Conservation (phyloP, 2,329 filamentous ascomycete species). For the Cladosporium phlei region DNA sequence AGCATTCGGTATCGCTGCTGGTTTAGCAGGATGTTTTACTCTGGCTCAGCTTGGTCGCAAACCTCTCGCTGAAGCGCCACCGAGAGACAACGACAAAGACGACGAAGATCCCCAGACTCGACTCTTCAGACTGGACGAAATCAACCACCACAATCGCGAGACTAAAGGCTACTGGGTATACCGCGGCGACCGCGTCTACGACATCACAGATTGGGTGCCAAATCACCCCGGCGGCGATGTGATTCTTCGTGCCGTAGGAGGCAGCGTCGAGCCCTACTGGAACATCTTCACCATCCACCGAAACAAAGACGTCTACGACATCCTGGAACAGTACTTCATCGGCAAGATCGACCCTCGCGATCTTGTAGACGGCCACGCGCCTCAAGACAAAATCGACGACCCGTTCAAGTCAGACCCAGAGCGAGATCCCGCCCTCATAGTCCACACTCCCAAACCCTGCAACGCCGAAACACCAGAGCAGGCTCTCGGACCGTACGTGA, state of each 20-base stretch:
- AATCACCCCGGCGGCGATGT: slow-evolving; percentile 65
- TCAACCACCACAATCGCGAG: slow-evolving; percentile 32
- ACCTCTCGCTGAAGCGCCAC: neutral
- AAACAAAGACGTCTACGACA: slow-evolving; percentile 58
- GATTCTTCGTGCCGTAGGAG: slow-evolving; percentile 61
- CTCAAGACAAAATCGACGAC: slow-evolving; percentile 54
- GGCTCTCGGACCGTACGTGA: slow-evolving; percentile 50
- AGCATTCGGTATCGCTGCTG: neutral
- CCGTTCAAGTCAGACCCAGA: slow-evolving; percentile 54
- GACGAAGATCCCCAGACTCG: neutral
- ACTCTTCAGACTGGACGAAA: slow-evolving; percentile 25
- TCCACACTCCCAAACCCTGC: slow-evolving; percentile 52
- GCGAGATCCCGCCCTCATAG: slow-evolving; percentile 49
- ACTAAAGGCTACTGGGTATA: slow-evolving; percentile 59
- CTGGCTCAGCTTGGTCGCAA: neutral
- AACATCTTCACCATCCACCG: slow-evolving; percentile 67
- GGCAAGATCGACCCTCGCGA: slow-evolving; percentile 57
- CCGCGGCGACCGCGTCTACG: slow-evolving; percentile 61
- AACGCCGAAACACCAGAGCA: slow-evolving; percentile 57
- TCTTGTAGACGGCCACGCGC: slow-evolving; percentile 47
- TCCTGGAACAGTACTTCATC: slow-evolving; percentile 60
- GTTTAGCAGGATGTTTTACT: neutral
- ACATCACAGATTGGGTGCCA: slow-evolving; percentile 64
- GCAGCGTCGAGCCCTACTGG: slow-evolving; percentile 64
- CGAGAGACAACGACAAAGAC: neutral